Conservation (phyloP, 2,329 filamentous ascomycete species). For the Fusarium siculi region DNA sequence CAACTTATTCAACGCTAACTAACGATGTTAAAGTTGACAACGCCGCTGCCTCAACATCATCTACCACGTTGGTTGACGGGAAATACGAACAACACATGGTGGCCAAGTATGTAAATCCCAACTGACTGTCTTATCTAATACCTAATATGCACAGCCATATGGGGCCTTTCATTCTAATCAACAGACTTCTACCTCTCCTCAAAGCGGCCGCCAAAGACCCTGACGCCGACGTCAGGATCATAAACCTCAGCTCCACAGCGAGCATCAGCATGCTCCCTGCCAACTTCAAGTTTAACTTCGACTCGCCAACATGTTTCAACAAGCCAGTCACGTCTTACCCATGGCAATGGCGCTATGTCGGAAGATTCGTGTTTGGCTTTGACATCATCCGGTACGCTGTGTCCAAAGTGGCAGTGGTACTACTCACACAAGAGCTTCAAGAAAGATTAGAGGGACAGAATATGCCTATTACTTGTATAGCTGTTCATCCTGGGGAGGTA, state of each 20-base stretch:
- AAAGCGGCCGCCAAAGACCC: accelerated
- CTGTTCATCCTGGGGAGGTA: neutral
- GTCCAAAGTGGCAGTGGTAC: accelerated
- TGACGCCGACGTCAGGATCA: accelerated
- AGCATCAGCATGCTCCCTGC: accelerated
- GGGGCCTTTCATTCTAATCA: neutral
- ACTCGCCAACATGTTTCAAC: neutral
- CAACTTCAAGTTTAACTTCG: neutral
- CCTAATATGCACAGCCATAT: accelerated
- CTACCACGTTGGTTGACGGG: neutral
- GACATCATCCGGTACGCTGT: neutral
- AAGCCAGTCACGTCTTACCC: accelerated
- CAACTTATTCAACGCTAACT: accelerated
- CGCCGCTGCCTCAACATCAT: accelerated
- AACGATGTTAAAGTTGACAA: accelerated
- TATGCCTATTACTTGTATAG: accelerated
- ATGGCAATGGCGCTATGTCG: neutral
- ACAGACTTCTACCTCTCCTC: neutral
- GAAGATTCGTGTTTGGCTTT: neutral
- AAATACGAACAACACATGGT: neutral
- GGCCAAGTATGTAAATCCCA: accelerated
- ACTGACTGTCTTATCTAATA: accelerated
- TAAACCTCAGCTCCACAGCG: neutral
- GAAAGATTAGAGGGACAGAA: accelerated
- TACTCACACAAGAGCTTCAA: accelerated